Evolutionary conservation across 257 asterid species (phyloP).

Genomic region (Fraxinus anomala): DNA sequence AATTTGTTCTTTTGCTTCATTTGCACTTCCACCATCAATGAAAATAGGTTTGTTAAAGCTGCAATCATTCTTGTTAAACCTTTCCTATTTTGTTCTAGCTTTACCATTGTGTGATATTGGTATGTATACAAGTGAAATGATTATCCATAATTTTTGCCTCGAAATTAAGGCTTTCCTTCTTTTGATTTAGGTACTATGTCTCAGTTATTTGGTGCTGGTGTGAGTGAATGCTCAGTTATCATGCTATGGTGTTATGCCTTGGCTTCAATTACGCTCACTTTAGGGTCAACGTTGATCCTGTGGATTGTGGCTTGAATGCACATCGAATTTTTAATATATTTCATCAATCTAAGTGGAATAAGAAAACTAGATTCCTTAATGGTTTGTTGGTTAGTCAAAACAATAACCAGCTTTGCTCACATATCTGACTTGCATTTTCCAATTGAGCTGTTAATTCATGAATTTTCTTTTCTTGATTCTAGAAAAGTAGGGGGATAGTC

Average conservation of each 20-base stretch:
- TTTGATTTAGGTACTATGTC: slow-evolving; percentile 23
- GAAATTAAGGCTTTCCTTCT: background rate
- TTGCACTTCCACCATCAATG: slow-evolving; percentile 88
- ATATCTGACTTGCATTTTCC: too few species aligned
- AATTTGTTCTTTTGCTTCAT: slow-evolving; percentile 83
- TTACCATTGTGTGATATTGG: background rate
- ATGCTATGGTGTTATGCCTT: slow-evolving; percentile 68
- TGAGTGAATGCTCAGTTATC: slow-evolving; percentile 77
- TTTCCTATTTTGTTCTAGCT: background rate
- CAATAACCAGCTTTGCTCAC: too few species aligned
- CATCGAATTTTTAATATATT: too few species aligned
- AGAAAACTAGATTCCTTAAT: too few species aligned
- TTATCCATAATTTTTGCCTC: background rate
- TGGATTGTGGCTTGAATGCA: slow-evolving; percentile 51
- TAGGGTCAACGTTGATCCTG: slow-evolving; percentile 70
- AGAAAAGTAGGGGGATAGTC: too few species aligned
- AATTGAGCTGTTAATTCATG: too few species aligned
- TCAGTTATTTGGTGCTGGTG: slow-evolving; percentile 67
- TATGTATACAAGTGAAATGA: background rate
- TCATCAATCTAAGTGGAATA: too few species aligned
- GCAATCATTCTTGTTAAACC: background rate
- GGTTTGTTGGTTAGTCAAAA: too few species aligned
- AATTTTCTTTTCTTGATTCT: too few species aligned
- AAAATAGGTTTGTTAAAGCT: slow-evolving; percentile 56
- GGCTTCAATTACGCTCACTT: slow-evolving; percentile 73